Conservation (phyloP, 2,329 filamentous ascomycete species). For the Aspergillus niger region DNA sequence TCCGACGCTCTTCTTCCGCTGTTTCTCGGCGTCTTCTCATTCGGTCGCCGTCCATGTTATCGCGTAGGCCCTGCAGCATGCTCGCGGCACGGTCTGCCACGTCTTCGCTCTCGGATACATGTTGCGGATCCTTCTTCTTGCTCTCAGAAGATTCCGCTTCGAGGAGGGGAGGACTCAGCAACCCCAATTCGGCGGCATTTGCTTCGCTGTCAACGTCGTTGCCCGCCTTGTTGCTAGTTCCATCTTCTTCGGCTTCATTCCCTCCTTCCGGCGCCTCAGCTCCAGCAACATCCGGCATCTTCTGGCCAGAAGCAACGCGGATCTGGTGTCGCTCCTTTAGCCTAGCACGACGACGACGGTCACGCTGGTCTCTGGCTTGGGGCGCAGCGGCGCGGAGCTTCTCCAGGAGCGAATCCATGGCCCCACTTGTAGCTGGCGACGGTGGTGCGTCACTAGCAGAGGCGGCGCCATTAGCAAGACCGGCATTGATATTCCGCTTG, state of each 20-base stretch:
- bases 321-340: slow-evolving; percentile 90
- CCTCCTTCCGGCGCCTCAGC: slow-evolving; percentile 64
- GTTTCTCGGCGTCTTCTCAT: slow-evolving; percentile 70
- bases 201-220: slow-evolving; percentile 18
- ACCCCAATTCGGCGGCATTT: slow-evolving; percentile 47
- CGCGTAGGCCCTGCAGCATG: slow-evolving; percentile 79
- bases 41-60: slow-evolving; percentile 57
- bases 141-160: slow-evolving; percentile 37
- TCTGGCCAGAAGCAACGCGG: slow-evolving; percentile 82
- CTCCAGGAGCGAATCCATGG: slow-evolving; percentile 94
- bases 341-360: slow-evolving; percentile 80
- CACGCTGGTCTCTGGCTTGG: slow-evolving; percentile 83
- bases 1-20: slow-evolving; percentile 74
- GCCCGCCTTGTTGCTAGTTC: slow-evolving; percentile 2
- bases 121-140: slow-evolving; percentile 34
- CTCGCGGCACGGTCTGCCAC: slow-evolving; percentile 82
- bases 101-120: slow-evolving; percentile 62
- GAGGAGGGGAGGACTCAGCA: slow-evolving; percentile 54
- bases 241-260: slow-evolving; percentile 46
- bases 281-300: slow-evolving; percentile 68
- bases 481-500: slow-evolving; percentile 64
- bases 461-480: slow-evolving; percentile 63
- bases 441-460: slow-evolving; percentile 53
- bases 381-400: slow-evolving; percentile 92
- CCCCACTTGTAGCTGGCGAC: slow-evolving; percentile 75